These are phyloP conservation scores for Vitis rotundifolia DNA, from an alignment of 164 flowering plant species.

Conservation along the genomic window DNA sequence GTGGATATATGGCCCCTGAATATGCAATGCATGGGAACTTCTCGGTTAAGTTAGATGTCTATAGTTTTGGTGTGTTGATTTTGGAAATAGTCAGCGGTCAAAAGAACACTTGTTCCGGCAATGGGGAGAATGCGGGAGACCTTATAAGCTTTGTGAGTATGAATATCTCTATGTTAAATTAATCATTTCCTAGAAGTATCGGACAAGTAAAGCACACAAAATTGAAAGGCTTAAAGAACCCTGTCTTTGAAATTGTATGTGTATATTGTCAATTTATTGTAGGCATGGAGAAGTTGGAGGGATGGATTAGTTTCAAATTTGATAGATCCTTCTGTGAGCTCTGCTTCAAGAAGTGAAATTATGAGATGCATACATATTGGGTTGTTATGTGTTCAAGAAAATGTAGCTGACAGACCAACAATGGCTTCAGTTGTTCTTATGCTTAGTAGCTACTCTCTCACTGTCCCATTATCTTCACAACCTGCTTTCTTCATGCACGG, in stretches of 20 bases:
- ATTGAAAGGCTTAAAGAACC: no score
- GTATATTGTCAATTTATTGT: neutral
- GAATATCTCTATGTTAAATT: no score
- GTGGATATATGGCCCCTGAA: conserved; percentile 67
- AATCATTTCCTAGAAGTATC: no score
- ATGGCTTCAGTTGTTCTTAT: conserved; percentile 43
- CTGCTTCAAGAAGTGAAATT: conserved; percentile 26
- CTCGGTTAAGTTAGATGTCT: conserved; percentile 51
- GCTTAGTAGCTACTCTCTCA: conserved; percentile 35
- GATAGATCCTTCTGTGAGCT: conserved; percentile 28
- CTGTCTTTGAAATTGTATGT: neutral
- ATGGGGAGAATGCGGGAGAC: conserved; percentile 16
- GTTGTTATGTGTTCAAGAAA: conserved; percentile 52
- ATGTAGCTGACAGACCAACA: conserved; percentile 39
- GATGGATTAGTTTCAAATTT: conserved; percentile 28
- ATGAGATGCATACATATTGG: conserved; percentile 51
- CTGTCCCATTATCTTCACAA: conserved; percentile 32
- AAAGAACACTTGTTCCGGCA: conserved; percentile 23
- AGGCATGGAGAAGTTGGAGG: conserved; percentile 58
- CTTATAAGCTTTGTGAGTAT: conserved; percentile 45
- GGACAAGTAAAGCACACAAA: no score
- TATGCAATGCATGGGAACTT: conserved; percentile 46
- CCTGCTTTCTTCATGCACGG: conserved; percentile 30
- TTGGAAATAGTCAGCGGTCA: conserved; percentile 47
- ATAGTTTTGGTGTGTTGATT: conserved; percentile 52